These are phyloP conservation scores for Monosporascus sp. DNA, from an alignment of 2,329 filamentous ascomycete species.

Conservation along the genomic window DNA sequence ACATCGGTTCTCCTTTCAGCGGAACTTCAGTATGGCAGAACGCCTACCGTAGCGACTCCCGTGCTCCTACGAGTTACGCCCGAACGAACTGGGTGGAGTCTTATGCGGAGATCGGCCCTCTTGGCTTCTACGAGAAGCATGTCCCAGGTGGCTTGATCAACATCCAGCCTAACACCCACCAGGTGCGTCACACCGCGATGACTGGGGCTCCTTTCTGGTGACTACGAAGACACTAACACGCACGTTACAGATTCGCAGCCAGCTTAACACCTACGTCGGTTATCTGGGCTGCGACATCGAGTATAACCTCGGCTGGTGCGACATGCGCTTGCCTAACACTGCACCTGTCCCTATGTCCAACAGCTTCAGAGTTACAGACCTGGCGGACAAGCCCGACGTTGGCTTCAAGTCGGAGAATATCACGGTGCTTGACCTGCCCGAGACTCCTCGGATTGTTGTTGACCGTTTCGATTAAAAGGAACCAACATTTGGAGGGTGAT, in stretches of 20 bases:
- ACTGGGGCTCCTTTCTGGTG: not conserved
- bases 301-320: not conserved
- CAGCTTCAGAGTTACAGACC: not conserved
- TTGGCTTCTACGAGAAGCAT: conserved; percentile 20
- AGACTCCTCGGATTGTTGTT: not conserved
- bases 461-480: too few relatives aligned
- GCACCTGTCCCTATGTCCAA: not conserved
- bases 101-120: conserved; percentile 19
- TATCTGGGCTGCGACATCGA: not conserved
- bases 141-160: conserved; percentile 19
- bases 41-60: conserved; percentile 13
- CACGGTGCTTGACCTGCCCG: not conserved
- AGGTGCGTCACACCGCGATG: conserved; percentile 3
- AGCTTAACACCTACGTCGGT: not conserved
- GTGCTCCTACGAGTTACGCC: conserved; percentile 12
- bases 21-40: conserved; percentile 13
- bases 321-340: not conserved
- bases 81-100: conserved; percentile 17
- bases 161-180: conserved; percentile 17
- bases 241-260: not conserved
- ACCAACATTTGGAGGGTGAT: too few relatives aligned
- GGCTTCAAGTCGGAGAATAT: not conserved
- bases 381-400: not conserved
- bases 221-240: not conserved
- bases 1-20: conserved; percentile 12